phyloP scores from a whole-genome alignment of 768 basidiomycete species.

The Exsudoporus frostii region DNA sequence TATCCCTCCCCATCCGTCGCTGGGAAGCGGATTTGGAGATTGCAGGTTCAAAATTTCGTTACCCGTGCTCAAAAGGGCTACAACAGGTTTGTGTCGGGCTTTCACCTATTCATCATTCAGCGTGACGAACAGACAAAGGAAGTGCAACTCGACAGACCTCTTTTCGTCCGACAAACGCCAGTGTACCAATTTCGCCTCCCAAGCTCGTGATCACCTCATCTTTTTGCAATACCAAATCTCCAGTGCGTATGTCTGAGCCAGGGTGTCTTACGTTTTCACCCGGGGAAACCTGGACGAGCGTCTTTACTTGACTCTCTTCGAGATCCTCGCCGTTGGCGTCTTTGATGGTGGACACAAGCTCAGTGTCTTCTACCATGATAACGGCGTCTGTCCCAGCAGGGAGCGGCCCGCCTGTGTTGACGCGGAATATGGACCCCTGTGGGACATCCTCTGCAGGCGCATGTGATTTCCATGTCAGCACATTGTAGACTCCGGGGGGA shows the following conservation, averaged over 20 bases:
- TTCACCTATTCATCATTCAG: conserved; percentile 46
- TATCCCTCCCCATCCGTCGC: conserved; percentile 62
- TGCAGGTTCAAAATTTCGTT: conserved; percentile 76
- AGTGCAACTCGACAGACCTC: conserved; percentile 43
- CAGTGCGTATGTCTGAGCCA: conserved; percentile 69
- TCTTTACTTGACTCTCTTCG: conserved; percentile 73
- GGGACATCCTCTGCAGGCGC: conserved; percentile 37
- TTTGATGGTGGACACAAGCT: conserved; percentile 53
- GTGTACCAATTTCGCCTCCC: conserved; percentile 82
- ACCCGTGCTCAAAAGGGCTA: conserved; percentile 83
- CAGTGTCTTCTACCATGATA: conserved; percentile 93
- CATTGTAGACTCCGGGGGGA: conserved; percentile 61
- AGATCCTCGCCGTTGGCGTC: conserved; percentile 38
- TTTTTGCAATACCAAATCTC: conserved; percentile 61
- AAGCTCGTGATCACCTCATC: conserved; percentile 58
- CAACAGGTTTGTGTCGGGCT: conserved; percentile 67
- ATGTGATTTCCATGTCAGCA: conserved; percentile 54
- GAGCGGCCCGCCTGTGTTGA: conserved; percentile 85
- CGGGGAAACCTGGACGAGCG: conserved; percentile 53
- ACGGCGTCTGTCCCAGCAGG: conserved; percentile 74
- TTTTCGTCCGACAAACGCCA: conserved; percentile 73
- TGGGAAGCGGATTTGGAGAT: conserved; percentile 31
- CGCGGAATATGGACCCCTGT: conserved; percentile 48
- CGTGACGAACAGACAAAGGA: neutral
- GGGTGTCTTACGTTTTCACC: conserved; percentile 73